Conservation (phyloP, 768 basidiomycete genomes). For the Strobilomyces dryophilus region DNA sequence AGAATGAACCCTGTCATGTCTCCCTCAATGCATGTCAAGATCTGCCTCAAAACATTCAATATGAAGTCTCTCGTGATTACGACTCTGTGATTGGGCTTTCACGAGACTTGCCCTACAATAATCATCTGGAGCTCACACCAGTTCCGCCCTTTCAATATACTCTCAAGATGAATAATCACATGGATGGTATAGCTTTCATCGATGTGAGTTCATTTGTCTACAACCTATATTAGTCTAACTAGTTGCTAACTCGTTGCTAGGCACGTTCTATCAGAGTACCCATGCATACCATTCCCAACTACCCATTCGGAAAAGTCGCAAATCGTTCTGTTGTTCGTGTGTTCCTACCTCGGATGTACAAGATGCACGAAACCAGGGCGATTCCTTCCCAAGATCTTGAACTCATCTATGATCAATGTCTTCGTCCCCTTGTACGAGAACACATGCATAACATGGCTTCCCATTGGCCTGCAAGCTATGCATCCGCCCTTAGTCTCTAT, state of each 20-base stretch:
- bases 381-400: not conserved
- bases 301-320: not conserved
- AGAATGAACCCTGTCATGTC: not conserved
- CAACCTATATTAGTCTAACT: too few relatives aligned
- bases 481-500: not conserved
- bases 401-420: not conserved
- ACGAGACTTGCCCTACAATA: not conserved
- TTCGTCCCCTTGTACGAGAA: fast-evolving
- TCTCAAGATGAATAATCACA: not conserved
- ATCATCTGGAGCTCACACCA: not conserved
- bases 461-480: not conserved
- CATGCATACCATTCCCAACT: not conserved
- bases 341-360: not conserved
- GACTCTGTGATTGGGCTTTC: not conserved
- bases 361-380: not conserved
- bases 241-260: too few relatives aligned
- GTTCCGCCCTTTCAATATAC: not conserved
- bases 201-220: not conserved
- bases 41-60: not conserved
- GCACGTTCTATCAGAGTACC: not conserved
- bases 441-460: not conserved
- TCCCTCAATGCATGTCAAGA: not conserved
- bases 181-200: not conserved
- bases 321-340: not conserved
- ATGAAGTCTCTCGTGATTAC: not conserved